phyloP scores from a whole-genome alignment of 2,329 filamentous ascomycete genomes.

The Sarocladiaceae sp. region DNA sequence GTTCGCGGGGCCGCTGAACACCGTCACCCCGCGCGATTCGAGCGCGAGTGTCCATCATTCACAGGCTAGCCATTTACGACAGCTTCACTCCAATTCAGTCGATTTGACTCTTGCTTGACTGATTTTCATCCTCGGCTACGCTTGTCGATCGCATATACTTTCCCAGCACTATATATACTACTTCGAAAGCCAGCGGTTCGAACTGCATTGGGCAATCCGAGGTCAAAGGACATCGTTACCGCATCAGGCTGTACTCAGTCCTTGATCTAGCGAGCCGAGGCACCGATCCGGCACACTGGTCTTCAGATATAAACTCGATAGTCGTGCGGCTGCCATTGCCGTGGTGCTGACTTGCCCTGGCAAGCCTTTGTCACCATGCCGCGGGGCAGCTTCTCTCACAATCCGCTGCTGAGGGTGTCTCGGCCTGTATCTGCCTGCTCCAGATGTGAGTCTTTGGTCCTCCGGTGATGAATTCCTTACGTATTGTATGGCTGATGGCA shows the following conservation, averaged over 20 bases:
- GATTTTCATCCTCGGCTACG: too few species aligned
- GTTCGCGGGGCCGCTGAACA: background rate
- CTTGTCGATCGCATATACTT: too few species aligned
- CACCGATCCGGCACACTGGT: too few species aligned
- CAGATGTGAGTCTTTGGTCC: constrained; percentile 51
- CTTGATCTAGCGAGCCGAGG: background rate
- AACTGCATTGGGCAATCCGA: too few species aligned
- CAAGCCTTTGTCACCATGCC: constrained; percentile 29
- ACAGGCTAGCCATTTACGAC: too few species aligned
- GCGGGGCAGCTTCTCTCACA: constrained; percentile 44
- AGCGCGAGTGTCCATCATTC: too few species aligned
- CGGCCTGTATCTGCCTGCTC: constrained; percentile 77
- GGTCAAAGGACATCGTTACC: too few species aligned
- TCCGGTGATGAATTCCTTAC: background rate
- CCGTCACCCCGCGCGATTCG: background rate
- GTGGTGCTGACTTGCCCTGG: background rate
- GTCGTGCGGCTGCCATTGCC: background rate
- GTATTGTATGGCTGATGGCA: constrained; percentile 11
- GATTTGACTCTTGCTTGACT: background rate
- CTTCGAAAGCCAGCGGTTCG: too few species aligned
- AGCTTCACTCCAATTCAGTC: constrained; percentile 18
- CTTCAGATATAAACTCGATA: background rate
- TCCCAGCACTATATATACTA: too few species aligned
- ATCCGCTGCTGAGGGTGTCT: constrained; percentile 67
- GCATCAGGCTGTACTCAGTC: background rate